Base-by-base conservation (phyloP, 257 asterid species). In the Henckelia pumila region DNA sequence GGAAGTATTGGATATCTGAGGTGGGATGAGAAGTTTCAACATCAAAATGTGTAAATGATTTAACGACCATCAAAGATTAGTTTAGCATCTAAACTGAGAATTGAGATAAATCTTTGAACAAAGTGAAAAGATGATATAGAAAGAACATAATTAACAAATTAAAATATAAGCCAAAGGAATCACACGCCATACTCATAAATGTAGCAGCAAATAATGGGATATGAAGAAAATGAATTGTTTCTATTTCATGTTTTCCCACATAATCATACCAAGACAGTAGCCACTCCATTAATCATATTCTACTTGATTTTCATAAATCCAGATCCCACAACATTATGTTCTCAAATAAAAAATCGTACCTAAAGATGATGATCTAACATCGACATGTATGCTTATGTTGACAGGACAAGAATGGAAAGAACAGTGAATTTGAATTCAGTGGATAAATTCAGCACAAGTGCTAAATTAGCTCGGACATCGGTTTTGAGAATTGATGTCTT, bases 1-100 rank as follows among this genome's bases (percentile, higher is more conserved):
- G 73, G 96, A 82, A 62, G 92, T 81, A 52, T 66, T 82, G 8
- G 95, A 56, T 68, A 89, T 78, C 98, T 91, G 75, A 57, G 52
- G 73, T 23, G 32, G n/a, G 17, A 32, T 64, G 70, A 37, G 58
- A 63, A 35, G 16, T 35, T 32, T 8, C 52, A 3, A 40, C 52
- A 35, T 40, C 14, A 40, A 14, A 40, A 40, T 40, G n/a, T 40
- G 52, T 7, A 11, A 40, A 13, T 40, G n/a, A 40, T 40, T 40
- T 14, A 7, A 40, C n/a, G 19, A 40, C 52, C 52, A 40, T 40
- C n/a, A 40, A 40, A 40, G 52, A 13, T 40, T 14, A 16, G n/a
- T 40, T 40, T 40, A 40, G 52, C 19, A 3, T 40, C 52, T 11
- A 13, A 40, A 40, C 52, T 40, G n/a, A 14, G n/a, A 40, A 40